These are phyloP conservation scores for Naganishia liquefaciens DNA, from an alignment of 1,284 basidiomycete species.

Conservation along the genomic window DNA sequence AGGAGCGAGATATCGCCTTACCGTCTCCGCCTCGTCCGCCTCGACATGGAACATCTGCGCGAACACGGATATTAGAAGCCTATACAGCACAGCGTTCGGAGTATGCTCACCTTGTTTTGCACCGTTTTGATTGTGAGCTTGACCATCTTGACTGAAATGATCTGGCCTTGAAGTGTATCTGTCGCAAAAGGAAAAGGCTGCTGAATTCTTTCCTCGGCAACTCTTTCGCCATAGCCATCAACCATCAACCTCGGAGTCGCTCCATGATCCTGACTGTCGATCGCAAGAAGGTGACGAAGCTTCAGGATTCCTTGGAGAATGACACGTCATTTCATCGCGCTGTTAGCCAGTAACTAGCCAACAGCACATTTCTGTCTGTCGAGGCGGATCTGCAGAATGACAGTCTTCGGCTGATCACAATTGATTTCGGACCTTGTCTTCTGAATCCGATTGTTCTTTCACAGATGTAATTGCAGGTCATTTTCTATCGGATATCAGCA, in stretches of 20 bases:
- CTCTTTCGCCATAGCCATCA: constrained; percentile 3
- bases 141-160: constrained; percentile 60
- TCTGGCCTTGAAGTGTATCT: background rate
- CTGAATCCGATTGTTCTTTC: no score
- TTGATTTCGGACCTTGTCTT: no score
- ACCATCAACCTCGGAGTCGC: background rate
- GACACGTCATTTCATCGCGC: no score
- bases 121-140: constrained; percentile 92
- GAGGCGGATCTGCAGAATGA: no score
- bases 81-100: background rate
- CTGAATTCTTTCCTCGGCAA: no score
- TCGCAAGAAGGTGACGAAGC: constrained; percentile 3
- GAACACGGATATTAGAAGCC: constrained; percentile 24
- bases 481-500: no score
- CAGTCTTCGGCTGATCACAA: no score
- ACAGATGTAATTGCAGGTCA: no score
- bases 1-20: constrained; percentile 36
- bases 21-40: constrained; percentile 71
- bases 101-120: constrained; percentile 76
- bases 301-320: background rate
- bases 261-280: background rate
- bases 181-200: background rate
- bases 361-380: no score
- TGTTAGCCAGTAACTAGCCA: no score
- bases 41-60: constrained; percentile 67